These are phyloP conservation scores for Barnettozyma sp. DNA, from an alignment of 805 yeast species.

Conservation along the genomic window DNA sequence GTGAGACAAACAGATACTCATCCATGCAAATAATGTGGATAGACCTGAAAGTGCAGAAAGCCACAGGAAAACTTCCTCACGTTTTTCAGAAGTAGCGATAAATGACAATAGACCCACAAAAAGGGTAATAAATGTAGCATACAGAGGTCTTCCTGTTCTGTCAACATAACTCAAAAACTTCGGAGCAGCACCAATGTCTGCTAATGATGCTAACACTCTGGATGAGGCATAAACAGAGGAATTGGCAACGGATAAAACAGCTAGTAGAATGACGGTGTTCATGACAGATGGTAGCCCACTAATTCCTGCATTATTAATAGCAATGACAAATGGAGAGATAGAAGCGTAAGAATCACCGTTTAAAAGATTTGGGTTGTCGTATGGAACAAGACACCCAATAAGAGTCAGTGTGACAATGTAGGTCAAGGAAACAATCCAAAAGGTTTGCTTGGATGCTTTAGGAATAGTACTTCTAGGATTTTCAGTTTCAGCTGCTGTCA, in stretches of 20 bases:
- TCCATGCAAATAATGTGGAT: constrained; percentile 59
- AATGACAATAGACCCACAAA: constrained; percentile 53
- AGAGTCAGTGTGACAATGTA: constrained; percentile 51
- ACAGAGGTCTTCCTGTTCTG: constrained; percentile 60
- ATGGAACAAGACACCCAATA: constrained; percentile 68
- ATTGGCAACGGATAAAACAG: constrained; percentile 67
- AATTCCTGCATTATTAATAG: constrained; percentile 58
- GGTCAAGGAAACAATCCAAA: constrained; percentile 55
- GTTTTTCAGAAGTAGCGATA: constrained; percentile 45
- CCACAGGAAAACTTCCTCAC: constrained; percentile 57
- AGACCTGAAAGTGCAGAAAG: constrained; percentile 57
- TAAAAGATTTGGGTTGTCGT: constrained; percentile 40
- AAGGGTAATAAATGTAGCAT: constrained; percentile 44
- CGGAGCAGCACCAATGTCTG: constrained; percentile 60
- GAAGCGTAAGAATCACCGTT: constrained; percentile 48
- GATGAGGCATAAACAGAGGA: constrained; percentile 66
- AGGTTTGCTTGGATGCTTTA: constrained; percentile 42
- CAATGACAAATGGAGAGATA: constrained; percentile 76
- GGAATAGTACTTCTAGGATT: constrained; percentile 53
- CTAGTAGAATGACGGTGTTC: constrained; percentile 60
- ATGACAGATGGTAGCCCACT: constrained; percentile 56
- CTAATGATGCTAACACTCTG: constrained; percentile 56
- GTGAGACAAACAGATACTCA: constrained; percentile 51
- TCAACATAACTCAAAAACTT: constrained; percentile 52
- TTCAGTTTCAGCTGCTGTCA: constrained; percentile 47